Conservation (phyloP, 2,329 filamentous ascomycete genomes). For the Apiospora hydei region DNA sequence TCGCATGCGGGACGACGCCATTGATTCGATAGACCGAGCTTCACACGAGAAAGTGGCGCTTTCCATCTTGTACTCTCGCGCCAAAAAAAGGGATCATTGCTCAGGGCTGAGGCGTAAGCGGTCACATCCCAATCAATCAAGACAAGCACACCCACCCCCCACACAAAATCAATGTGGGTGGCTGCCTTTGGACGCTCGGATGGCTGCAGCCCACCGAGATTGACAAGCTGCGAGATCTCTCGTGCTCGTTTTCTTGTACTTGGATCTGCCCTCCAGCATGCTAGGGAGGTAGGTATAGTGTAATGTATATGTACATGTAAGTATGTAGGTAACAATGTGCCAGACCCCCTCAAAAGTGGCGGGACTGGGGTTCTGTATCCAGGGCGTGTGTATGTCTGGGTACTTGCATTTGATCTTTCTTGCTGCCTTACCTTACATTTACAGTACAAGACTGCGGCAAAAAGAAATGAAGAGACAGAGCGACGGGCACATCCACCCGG, state of each 20-base stretch:
- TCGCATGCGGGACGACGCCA: background rate
- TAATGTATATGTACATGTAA: background rate
- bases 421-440: background rate
- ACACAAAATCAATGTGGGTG: background rate
- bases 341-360: background rate
- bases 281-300: background rate
- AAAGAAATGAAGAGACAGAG: background rate
- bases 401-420: background rate
- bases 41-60: conserved; percentile 1
- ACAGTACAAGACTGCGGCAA: conserved; percentile 1
- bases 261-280: background rate
- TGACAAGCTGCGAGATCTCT: conserved; percentile 19
- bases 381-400: background rate
- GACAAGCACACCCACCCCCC: background rate
- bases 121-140: background rate
- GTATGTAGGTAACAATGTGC: background rate
- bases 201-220: conserved; percentile 12
- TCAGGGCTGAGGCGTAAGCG: background rate
- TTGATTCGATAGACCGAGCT: conserved; percentile 6
- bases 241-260: background rate
- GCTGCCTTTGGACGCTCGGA: background rate
- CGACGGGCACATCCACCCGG: background rate
- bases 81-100: background rate
- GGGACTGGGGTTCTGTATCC: background rate
- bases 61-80: background rate